Base-by-base conservation (phyloP, 768 basidiomycete species). In the Ramaria sp. region DNA sequence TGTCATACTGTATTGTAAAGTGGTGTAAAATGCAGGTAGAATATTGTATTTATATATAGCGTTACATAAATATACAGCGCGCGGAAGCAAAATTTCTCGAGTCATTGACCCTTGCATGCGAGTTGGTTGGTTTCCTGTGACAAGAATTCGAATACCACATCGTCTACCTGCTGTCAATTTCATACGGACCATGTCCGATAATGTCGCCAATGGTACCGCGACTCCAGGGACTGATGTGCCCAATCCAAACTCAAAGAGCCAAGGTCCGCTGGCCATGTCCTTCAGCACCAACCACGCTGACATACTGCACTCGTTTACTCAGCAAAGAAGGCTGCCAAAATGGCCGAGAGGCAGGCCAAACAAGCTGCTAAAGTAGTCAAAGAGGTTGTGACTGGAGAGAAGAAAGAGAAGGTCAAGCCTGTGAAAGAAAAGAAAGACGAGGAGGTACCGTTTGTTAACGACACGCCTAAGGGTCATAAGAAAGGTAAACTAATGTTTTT, bases 391-490 rank as follows among this genome's bases (percentile, higher is more conserved):
- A 64, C 71, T 43, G 71, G 70, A 1, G 82, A 84, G 65, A 91
- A 91, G 73, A 89, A 87, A 64, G 73, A 67, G 47, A 63, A 67
- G 58, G 63, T 64, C 50, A 90, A 91, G 71, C 79, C 71, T 27
- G 84, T 84, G 66, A 88, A 90, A 71, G 77, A 82, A 64, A 82
- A 82, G 69, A 83, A 81, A 67, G 79, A 78, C 20, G 84, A 83
- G 49, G 84, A 84, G 54, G 75, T 74, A 1, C 75, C 75, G n/a
- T 95, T 90, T 69, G 86, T 95, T 59, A 93, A 96, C 71, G 83
- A 78, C 2, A 96, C 93, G 0, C 91, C 89, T 0, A 80, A 77
- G 65, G 96, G 95, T 41, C 79, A 95, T 67, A 98, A 97, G 78
- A 98, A 98, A 73, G 92, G 94, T 89, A 48, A 59, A 73, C 65